Percentiles rank a stretch among this genome's conserved stretches.
Evolutionary conservation across 306 rosid species (phyloP).

Genomic region (Fragaria ananassa): DNA sequence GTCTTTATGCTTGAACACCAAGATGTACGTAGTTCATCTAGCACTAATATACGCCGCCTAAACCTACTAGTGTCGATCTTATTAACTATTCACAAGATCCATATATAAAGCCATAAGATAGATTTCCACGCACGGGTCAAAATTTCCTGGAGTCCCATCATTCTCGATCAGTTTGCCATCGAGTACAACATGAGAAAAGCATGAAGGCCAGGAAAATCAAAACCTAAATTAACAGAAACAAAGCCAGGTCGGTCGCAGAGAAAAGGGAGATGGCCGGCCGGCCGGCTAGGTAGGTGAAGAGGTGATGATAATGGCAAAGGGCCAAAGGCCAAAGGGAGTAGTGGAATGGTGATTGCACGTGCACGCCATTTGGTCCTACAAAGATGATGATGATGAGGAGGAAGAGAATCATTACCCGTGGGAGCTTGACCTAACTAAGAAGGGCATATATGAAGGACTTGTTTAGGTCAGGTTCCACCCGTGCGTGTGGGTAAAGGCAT

Average conservation of each 20-base stretch:
- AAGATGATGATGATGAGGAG: not conserved
- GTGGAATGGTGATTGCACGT: constrained; percentile 11
- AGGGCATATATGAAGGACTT: not conserved
- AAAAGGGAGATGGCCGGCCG: not conserved
- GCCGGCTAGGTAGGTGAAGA: not conserved
- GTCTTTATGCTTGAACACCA: too few relatives aligned
- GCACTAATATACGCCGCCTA: too few relatives aligned
- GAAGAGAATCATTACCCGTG: constrained; percentile 14
- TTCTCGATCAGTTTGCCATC: not conserved
- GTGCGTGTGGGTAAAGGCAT: constrained; percentile 5
- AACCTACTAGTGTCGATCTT: too few relatives aligned
- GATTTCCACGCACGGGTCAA: not conserved
- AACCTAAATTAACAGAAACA: not conserved
- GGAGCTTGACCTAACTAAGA: not conserved
- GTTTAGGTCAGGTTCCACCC: not conserved
- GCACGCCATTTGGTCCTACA: constrained; percentile 12
- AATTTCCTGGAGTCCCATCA: not conserved
- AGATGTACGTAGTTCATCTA: too few relatives aligned
- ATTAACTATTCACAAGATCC: not conserved
- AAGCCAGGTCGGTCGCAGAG: not conserved
- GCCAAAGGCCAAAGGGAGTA: not conserved
- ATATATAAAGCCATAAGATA: not conserved
- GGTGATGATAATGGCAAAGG: not conserved
- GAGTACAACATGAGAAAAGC: not conserved
- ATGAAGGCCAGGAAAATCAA: not conserved